Evolutionary conservation across 1,139 yeast species (phyloP).

Genomic region (Blastobotrys malaysiensis): DNA sequence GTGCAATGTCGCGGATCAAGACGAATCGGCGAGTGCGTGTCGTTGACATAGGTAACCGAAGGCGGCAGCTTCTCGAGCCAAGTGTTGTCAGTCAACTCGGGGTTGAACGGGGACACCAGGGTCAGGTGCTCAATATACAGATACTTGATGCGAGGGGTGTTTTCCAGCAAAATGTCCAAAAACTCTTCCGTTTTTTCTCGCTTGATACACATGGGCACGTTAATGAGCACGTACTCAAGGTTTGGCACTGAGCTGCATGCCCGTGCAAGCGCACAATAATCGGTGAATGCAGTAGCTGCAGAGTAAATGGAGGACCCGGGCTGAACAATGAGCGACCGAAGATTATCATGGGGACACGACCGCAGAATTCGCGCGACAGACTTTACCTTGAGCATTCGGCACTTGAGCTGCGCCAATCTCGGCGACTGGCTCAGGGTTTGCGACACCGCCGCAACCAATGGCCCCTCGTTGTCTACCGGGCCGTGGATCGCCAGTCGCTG

Average conservation of each 20-base stretch:
- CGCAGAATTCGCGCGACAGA: slow-evolving; percentile 12
- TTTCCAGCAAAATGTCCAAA: neutral
- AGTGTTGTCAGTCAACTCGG: neutral
- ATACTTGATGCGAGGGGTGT: neutral
- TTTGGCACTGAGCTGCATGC: slow-evolving; percentile 3
- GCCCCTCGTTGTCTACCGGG: slow-evolving; percentile 13
- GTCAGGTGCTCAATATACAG: slow-evolving; percentile 11
- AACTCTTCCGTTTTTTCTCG: neutral
- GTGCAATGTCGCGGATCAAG: neutral
- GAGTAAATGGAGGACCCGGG: slow-evolving; percentile 8
- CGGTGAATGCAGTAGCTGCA: slow-evolving; percentile 6
- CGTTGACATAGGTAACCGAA: neutral
- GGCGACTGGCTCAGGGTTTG: slow-evolving; percentile 9
- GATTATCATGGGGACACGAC: neutral
- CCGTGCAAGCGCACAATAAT: slow-evolving; percentile 10
- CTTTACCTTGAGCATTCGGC: slow-evolving; percentile 10
- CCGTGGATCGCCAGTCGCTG: slow-evolving; percentile 14
- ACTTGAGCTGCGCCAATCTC: slow-evolving; percentile 11
- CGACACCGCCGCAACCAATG: slow-evolving; percentile 9
- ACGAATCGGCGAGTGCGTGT: neutral
- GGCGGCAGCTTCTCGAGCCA: neutral
- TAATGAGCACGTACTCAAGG: slow-evolving; percentile 8
- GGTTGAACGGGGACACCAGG: neutral
- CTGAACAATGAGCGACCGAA: slow-evolving; percentile 11
- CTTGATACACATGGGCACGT: slow-evolving; percentile 7